Conservation (phyloP, 2,329 filamentous ascomycete species). For the Pseudogymnoascus sp. region DNA sequence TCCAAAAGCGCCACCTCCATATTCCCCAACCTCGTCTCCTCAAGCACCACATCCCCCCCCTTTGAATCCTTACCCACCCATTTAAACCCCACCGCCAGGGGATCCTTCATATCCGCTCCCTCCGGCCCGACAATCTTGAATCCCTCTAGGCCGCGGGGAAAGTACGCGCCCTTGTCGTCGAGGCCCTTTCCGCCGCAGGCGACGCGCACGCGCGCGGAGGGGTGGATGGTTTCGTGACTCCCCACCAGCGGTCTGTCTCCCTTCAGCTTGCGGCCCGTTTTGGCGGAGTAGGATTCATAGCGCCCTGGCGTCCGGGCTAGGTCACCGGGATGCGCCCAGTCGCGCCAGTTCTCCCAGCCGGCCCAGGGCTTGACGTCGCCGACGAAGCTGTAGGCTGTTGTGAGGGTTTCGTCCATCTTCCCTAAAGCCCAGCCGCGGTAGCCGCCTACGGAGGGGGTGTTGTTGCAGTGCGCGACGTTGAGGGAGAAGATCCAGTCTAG, state of each 20-base stretch:
- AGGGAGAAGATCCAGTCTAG: constrained; percentile 22
- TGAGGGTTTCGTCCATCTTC: constrained; percentile 25
- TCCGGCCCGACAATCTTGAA: background rate
- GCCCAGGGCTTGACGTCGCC: constrained; percentile 13
- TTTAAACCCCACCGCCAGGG: constrained; percentile 8
- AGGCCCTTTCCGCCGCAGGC: constrained; percentile 20
- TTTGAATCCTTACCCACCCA: constrained; percentile 17
- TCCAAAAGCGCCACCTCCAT: constrained; percentile 16
- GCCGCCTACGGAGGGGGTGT: constrained; percentile 9
- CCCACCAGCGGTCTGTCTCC: constrained; percentile 27
- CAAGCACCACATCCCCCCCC: constrained; percentile 14
- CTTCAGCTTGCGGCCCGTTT: too few relatives aligned
- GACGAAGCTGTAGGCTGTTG: constrained; percentile 17
- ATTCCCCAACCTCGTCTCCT: constrained; percentile 16
- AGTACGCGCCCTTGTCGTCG: constrained; percentile 24
- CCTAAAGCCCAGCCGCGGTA: constrained; percentile 27
- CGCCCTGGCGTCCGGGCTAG: constrained; percentile 26
- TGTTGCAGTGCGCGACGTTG: constrained; percentile 17
- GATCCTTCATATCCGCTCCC: constrained; percentile 12
- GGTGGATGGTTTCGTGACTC: constrained; percentile 30
- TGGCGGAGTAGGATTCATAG: constrained; percentile 28
- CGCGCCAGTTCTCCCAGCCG: background rate
- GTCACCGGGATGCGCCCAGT: constrained; percentile 3
- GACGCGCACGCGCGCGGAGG: constrained; percentile 23
- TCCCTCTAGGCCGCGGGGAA: background rate